Base-by-base conservation (phyloP, 148 eudicot species). In the Chenopodium suecicum region DNA sequence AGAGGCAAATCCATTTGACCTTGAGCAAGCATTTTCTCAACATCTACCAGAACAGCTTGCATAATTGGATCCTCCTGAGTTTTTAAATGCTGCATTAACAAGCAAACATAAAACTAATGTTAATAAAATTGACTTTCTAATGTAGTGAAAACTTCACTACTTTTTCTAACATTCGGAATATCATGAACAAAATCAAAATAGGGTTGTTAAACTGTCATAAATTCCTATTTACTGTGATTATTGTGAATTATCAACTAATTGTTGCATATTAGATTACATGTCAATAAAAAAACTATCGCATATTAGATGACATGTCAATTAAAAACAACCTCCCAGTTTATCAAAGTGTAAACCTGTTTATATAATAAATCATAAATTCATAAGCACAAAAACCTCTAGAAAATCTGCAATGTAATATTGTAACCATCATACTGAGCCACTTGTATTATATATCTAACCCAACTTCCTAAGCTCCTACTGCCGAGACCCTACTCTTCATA, bases 1-100 rank as follows among this genome's bases (percentile, higher is more conserved):
- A 93, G 90, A 77, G 97, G 97, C 88, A 93, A 71, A 80, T 91
- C 97, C 87, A 89, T 81, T 80, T 84, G 86, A 70, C 97, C 97
- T 16, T 87, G 85, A 81, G 91, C 90, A 66, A 93, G 82, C 92
- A 90, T 88, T 73, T 85, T 85, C 85, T 93, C 92, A 14, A 81
- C 88, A 29, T 90, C 95, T 37, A 54, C 76, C 73, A 90, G 83
- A 64, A 91, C 76, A 79, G 73, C 50, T 82, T 85, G 87, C 91
- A 90, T 92, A 78, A 86, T 16, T 25, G 88, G 88, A 65, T 90
- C 90, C 31, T 80, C 76, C 32, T 78, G 83, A 70, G 75, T 85
- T 85, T 93, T 88, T 81, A 91, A 82, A 85, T 91, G 88, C 95
- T 91, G 89, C 80, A 79, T 41, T 76, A 75, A 56, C 4, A 4